A percentile compares a stretch with the other conserved stretches of the same genome.
phyloP scores from a whole-genome alignment of 1,284 basidiomycete species.

The Sporisorium iseilematis-ciliati region DNA sequence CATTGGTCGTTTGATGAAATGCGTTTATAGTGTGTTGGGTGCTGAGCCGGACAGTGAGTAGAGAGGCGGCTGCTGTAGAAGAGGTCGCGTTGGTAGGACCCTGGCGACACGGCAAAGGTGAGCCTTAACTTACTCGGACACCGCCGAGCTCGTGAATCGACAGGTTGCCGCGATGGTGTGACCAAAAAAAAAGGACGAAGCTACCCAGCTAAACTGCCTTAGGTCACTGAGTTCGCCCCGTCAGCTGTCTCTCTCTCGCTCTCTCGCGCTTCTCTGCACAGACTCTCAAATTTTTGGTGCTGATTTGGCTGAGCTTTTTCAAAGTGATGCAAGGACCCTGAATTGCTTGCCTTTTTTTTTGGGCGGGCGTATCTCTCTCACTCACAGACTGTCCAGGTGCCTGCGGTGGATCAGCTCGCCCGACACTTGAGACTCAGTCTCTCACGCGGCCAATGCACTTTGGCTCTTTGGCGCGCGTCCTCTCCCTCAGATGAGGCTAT shows the following conservation, averaged over 20 bases:
- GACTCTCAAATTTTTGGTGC: background rate
- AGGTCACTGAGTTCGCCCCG: too few species aligned
- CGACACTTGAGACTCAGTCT: slow-evolving; percentile 7
- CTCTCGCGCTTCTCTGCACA: background rate
- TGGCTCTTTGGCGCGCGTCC: slow-evolving; percentile 31
- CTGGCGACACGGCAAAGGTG: too few species aligned
- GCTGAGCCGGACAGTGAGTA: too few species aligned
- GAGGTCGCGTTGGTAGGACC: too few species aligned
- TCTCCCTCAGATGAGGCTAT: background rate
- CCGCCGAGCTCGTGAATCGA: background rate
- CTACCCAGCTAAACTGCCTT: background rate
- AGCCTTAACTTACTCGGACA: background rate
- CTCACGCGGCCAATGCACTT: slow-evolving; percentile 17
- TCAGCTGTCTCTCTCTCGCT: background rate
- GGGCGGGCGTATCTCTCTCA: slow-evolving; percentile 1
- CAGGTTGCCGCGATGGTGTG: slow-evolving; percentile 1
- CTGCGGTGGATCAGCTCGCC: slow-evolving; percentile 6
- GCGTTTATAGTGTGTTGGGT: too few species aligned
- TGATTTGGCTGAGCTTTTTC: background rate
- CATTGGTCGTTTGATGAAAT: background rate
- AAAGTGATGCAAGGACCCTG: slow-evolving; percentile 18
- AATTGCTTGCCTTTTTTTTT: slow-evolving; percentile 4
- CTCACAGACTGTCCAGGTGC: slow-evolving; percentile 1
- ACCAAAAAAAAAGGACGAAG: background rate
- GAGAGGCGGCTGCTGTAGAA: too few species aligned